phyloP scores from a whole-genome alignment of 2,329 filamentous ascomycete genomes.

The Penicillium sp. region DNA sequence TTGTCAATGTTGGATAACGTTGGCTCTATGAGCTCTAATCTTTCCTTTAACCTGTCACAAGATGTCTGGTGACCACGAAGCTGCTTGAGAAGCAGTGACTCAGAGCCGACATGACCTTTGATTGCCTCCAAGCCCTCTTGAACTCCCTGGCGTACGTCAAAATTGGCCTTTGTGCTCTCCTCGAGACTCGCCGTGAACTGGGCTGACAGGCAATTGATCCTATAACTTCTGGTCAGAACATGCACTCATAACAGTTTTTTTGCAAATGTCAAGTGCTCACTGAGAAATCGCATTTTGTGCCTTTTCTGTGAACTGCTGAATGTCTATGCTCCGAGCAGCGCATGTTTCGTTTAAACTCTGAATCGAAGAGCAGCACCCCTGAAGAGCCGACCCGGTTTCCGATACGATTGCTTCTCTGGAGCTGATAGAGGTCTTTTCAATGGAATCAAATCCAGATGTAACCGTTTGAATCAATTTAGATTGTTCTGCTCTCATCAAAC shows the following conservation, averaged over 20 bases:
- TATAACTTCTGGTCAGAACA: too few relatives aligned
- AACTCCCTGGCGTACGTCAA: conserved; percentile 11
- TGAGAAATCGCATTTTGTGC: conserved; percentile 18
- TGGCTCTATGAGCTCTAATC: conserved; percentile 19
- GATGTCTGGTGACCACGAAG: conserved; percentile 21
- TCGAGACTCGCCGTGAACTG: conserved; percentile 19
- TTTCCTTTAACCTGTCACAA: conserved; percentile 19
- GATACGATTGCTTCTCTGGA: conserved; percentile 16
- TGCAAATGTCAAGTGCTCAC: too few relatives aligned
- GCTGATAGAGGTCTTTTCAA: conserved; percentile 13
- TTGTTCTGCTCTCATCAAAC: background rate
- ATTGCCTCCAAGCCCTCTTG: conserved; percentile 24
- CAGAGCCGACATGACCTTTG: conserved; percentile 15
- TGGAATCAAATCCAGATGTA: conserved; percentile 14
- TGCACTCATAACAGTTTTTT: too few relatives aligned
- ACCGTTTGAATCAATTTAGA: conserved; percentile 20
- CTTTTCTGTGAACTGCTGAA: conserved; percentile 17
- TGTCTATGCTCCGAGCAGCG: conserved; percentile 15
- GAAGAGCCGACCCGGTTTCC: conserved; percentile 13
- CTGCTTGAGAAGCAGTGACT: conserved; percentile 21
- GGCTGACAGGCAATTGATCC: conserved; percentile 22
- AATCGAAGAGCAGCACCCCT: conserved; percentile 17
- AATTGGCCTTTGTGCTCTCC: conserved; percentile 15
- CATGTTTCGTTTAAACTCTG: conserved; percentile 16
- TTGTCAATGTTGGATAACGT: conserved; percentile 18